These are phyloP conservation scores for Pistacia atlantica DNA, from an alignment of 345 rosid species.

Conservation along the genomic window DNA sequence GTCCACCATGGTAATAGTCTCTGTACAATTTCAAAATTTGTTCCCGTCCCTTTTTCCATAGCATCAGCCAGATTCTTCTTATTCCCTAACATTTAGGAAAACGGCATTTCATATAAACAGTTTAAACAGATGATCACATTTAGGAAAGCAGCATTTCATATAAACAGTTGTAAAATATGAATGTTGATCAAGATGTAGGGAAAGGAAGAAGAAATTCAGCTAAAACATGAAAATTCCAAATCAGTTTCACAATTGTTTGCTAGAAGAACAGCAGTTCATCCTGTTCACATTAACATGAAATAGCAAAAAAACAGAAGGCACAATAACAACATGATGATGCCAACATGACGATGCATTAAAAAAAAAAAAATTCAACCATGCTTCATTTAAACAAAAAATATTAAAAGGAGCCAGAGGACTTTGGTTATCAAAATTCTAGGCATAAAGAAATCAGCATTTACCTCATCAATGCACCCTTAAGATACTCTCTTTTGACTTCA, in stretches of 20 bases:
- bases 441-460: conserved; percentile 31
- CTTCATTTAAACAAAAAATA: too few species aligned
- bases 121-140: conserved; percentile 2
- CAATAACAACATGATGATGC: neutral
- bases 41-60: conserved; percentile 77
- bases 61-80: conserved; percentile 93
- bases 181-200: neutral
- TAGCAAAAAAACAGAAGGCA: neutral
- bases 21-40: conserved; percentile 65
- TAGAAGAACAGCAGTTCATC: neutral
- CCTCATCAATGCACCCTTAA: conserved; percentile 87
- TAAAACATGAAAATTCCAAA: neutral
- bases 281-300: neutral
- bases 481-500: conserved; percentile 89
- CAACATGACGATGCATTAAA: neutral
- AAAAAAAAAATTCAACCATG: neutral
- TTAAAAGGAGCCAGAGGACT: neutral
- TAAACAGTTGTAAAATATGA: neutral
- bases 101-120: conserved; percentile 16
- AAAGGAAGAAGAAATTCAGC: too few species aligned
- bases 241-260: neutral
- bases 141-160: conserved; percentile 26
- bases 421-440: neutral
- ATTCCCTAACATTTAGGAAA: conserved; percentile 63
- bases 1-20: conserved; percentile 79